phyloP scores from a whole-genome alignment of 352 stramenopile species.

The Globisporangium nunn region DNA sequence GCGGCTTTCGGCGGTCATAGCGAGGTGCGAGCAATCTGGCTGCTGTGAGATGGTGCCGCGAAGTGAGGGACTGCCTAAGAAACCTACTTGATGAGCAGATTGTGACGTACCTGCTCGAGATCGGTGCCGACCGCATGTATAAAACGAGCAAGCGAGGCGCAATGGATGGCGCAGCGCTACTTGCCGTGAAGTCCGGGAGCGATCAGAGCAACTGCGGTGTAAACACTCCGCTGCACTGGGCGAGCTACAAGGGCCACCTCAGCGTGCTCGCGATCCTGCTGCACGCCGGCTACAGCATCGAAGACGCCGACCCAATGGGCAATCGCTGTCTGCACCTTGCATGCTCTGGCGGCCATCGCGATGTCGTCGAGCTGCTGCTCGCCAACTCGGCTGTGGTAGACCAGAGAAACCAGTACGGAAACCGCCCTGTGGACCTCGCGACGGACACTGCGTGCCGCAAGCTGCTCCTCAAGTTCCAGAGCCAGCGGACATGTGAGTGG shows the following conservation, averaged over 20 bases:
- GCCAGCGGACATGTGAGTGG: slow-evolving; percentile 56
- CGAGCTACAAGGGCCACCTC: slow-evolving; percentile 75
- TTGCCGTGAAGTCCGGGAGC: background rate
- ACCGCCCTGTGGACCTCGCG: slow-evolving; percentile 60
- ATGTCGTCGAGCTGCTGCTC: slow-evolving; percentile 66
- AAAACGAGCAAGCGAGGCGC: slow-evolving; percentile 26
- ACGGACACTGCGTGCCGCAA: slow-evolving; percentile 54
- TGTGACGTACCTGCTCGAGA: slow-evolving; percentile 57
- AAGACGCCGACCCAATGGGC: slow-evolving; percentile 58
- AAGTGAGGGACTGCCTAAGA: background rate
- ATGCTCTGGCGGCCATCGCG: slow-evolving; percentile 53
- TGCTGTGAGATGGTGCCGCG: no score
- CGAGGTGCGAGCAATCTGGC: slow-evolving; percentile 26
- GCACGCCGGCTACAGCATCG: slow-evolving; percentile 53
- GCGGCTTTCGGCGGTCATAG: slow-evolving; percentile 57
- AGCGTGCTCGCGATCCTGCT: slow-evolving; percentile 64
- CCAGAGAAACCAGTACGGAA: slow-evolving; percentile 68
- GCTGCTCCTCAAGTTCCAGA: slow-evolving; percentile 53
- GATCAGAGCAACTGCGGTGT: slow-evolving; percentile 20
- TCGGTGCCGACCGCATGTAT: slow-evolving; percentile 71
- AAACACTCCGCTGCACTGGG: slow-evolving; percentile 82
- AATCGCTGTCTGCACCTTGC: slow-evolving; percentile 74
- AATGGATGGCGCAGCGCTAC: slow-evolving; percentile 2
- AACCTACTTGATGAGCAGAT: slow-evolving; percentile 12
- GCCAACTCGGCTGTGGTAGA: slow-evolving; percentile 52